phyloP scores from a whole-genome alignment of 202 grass and related monocot species.

The Schoenoplectus triqueter region DNA sequence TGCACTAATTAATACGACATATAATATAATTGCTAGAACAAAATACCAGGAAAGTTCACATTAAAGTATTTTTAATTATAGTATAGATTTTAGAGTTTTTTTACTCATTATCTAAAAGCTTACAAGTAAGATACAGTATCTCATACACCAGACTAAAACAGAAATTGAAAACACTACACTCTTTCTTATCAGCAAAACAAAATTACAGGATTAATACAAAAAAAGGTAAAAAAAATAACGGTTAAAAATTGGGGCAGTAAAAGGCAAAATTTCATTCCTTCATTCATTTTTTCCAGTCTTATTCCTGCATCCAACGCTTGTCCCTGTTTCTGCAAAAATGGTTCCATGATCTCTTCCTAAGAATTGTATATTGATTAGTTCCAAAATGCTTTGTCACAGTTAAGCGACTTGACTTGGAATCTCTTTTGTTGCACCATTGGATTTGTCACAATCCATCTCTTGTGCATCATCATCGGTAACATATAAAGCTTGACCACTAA shows the following conservation, averaged over 20 bases:
- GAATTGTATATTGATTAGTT: conserved; percentile 30
- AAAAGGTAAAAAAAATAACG: background rate
- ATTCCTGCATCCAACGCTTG: conserved; percentile 17
- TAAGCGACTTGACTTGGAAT: conserved; percentile 47
- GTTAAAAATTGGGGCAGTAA: conserved; percentile 4
- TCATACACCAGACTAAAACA: conserved; percentile 12
- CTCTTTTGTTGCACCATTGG: conserved; percentile 43
- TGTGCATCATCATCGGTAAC: conserved; percentile 45
- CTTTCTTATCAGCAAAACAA: conserved; percentile 36
- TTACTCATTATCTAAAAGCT: conserved; percentile 31
- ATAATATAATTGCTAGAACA: background rate
- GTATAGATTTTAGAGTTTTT: conserved; percentile 11
- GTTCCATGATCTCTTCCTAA: conserved; percentile 4
- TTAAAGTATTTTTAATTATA: conserved; percentile 17
- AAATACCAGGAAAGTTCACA: background rate
- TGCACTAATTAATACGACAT: background rate
- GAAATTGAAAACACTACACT: conserved; percentile 43
- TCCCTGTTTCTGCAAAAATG: conserved; percentile 14
- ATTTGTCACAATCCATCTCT: conserved; percentile 55
- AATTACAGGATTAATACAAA: conserved; percentile 17
- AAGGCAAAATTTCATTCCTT: conserved; percentile 34
- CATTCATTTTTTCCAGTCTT: background rate
- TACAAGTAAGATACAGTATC: conserved; percentile 14
- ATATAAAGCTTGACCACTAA: conserved; percentile 44
- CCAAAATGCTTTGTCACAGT: conserved; percentile 12